phyloP scores from a whole-genome alignment of 176 grass and related monocot species.

The Carex kokanica region DNA sequence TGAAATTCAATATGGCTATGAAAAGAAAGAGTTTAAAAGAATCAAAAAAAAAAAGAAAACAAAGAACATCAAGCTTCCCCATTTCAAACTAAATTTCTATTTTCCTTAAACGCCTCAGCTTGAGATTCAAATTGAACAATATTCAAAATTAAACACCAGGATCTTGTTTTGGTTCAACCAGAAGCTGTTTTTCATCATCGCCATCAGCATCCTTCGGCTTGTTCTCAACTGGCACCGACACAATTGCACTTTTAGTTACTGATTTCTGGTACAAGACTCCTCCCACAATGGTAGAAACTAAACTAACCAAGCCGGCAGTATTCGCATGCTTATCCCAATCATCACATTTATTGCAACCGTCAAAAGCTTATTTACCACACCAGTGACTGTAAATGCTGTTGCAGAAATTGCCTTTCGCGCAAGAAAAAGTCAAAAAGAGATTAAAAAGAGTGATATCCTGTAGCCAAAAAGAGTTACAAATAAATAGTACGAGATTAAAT shows the following conservation, averaged over 20 bases:
- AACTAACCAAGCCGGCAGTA: conserved; percentile 41
- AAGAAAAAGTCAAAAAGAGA: too few relatives aligned
- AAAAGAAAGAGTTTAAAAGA: neutral
- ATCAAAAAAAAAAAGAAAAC: conserved; percentile 6
- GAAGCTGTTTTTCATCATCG: conserved; percentile 38
- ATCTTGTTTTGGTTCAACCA: conserved; percentile 37
- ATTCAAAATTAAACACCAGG: conserved; percentile 28
- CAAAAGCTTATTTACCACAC: conserved; percentile 81
- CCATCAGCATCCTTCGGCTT: conserved; percentile 21
- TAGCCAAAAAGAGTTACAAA: too few relatives aligned
- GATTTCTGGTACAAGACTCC: conserved; percentile 79
- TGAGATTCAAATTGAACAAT: conserved; percentile 20
- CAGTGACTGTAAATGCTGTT: conserved; percentile 80
- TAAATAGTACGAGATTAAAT: too few relatives aligned
- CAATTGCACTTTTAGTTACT: conserved; percentile 36
- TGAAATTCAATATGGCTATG: neutral
- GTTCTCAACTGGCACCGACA: conserved; percentile 11
- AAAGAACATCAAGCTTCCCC: conserved; percentile 12
- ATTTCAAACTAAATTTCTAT: neutral
- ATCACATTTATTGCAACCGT: conserved; percentile 75
- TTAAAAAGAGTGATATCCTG: too few relatives aligned
- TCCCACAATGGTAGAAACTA: conserved; percentile 62
- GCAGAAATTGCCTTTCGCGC: conserved; percentile 72
- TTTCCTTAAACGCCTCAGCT: conserved; percentile 19
- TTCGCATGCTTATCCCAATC: conserved; percentile 82